Evolutionary conservation across 768 basidiomycete genomes (phyloP), one percentile per base, ranked within the genome.

Genomic region (Trametes coccinea): DNA sequence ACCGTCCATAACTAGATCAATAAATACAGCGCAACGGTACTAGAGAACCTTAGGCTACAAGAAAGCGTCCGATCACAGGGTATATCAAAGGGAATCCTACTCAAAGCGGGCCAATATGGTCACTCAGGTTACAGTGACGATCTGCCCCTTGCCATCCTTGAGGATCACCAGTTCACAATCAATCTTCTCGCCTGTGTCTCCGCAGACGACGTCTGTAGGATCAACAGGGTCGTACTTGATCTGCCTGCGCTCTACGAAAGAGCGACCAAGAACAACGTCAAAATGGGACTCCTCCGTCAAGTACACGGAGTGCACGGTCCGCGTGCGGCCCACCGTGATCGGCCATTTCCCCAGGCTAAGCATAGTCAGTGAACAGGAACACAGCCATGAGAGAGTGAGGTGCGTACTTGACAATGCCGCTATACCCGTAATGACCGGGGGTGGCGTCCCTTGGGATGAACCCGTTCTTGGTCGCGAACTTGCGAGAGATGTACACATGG

Each of bases 241-340:
- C 70, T 89, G 89, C 71, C 62, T 78, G 69, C 82, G 87, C 80
- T 90, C 90, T 63, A 89, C 85, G 69, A 97, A 95, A 27, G 86
- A 87, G 29, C 95, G 81, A 1, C 95, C 95, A 5, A 98, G 82
- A 4, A 98, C 90, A 49, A 98, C 92, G 68, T 97, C 95, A 74
- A 98, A 98, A 70, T 98, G 94, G 0, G 89, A 87, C 72, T 97
- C 95, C 71, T 99, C 97, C 3, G 92, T 90, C 33, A 98, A 82
- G 74, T 92, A 95, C 8, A 98, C 95, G 0, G 84, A 70, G 53
- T 77, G 78, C 30, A 67, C 71, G 2, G 77, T 77, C 62, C 75
- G 76, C 37, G 75, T 77, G 33, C 66, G 63, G 39, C 76, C 77
- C n/a, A 79, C 74, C 0, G 90, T 95, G 67, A 99, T 89, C 0